Conservation (phyloP, 108 stramenopile species). For the Skeletonema grethae region DNA sequence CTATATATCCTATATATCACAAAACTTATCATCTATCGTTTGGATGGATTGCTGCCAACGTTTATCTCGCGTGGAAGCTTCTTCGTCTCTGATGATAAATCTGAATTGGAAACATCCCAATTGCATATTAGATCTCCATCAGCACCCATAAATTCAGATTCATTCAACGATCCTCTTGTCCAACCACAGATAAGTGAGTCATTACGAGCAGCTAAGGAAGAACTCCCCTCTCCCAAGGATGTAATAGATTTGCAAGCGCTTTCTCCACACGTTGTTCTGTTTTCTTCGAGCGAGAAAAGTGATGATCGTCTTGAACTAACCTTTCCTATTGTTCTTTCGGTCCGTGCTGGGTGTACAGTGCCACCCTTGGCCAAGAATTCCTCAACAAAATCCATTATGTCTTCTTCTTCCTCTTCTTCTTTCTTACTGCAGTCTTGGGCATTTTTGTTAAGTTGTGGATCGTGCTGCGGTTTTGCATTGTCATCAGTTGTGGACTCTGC, state of each 20-base stretch:
- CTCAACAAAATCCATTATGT: neutral
- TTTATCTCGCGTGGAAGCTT: neutral
- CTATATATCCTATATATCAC: neutral
- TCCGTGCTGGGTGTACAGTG: neutral
- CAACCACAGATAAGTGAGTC: slow-evolving; percentile 13
- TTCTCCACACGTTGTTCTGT: neutral
- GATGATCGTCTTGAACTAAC: neutral
- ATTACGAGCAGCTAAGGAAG: neutral
- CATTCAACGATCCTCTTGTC: neutral
- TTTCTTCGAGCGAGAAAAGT: neutral
- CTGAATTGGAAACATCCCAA: neutral
- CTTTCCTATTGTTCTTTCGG: neutral
- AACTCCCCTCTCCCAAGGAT: neutral
- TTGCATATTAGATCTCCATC: slow-evolving; percentile 11
- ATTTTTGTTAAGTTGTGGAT: neutral
- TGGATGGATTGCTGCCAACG: neutral
- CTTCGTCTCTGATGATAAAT: neutral
- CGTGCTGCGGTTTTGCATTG: neutral
- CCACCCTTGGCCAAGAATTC: neutral
- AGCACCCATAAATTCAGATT: neutral
- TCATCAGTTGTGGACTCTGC: neutral
- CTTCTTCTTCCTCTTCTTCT: neutral
- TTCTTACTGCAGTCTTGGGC: neutral
- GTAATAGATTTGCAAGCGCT: neutral
- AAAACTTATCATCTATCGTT: neutral